A percentile compares a stretch with the other conserved stretches of the same genome.
Conservation (phyloP, 1,284 basidiomycete species). For the Peniophora sp. region DNA sequence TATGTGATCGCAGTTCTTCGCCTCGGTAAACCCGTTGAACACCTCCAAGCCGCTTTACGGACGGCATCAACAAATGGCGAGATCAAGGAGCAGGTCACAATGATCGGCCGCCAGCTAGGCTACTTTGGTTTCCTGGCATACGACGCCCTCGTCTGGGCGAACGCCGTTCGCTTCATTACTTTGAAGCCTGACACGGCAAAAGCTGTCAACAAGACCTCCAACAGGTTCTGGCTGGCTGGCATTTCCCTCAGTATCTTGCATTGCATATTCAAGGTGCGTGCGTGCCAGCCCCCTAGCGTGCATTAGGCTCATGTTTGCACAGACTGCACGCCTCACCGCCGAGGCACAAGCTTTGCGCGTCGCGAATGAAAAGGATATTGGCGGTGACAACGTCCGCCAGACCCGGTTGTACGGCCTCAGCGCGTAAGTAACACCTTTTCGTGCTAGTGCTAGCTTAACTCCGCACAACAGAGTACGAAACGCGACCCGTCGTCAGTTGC, state of each 20-base stretch:
- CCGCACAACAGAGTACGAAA: slow-evolving; percentile 52
- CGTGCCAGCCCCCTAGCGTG: background rate
- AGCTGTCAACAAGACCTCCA: slow-evolving; percentile 65
- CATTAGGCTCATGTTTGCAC: background rate
- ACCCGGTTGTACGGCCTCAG: slow-evolving; percentile 50
- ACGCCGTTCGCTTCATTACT: slow-evolving; percentile 63
- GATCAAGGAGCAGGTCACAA: slow-evolving; percentile 71
- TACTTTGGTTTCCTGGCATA: slow-evolving; percentile 88
- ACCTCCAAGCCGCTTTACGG: slow-evolving; percentile 86
- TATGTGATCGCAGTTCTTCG: slow-evolving; percentile 63
- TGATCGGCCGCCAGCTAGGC: slow-evolving; percentile 79
- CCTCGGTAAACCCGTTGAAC: slow-evolving; percentile 90
- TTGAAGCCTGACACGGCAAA: slow-evolving; percentile 60
- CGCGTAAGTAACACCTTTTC: slow-evolving; percentile 33
- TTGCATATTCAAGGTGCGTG: slow-evolving; percentile 57
- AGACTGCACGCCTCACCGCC: slow-evolving; percentile 54
- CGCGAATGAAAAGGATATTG: slow-evolving; percentile 55
- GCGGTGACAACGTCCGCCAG: slow-evolving; percentile 61
- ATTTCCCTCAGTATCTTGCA: slow-evolving; percentile 73
- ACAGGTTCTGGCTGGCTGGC: slow-evolving; percentile 88
- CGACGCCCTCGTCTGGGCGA: slow-evolving; percentile 80
- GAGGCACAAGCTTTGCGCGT: slow-evolving; percentile 46
- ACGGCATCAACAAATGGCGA: slow-evolving; percentile 55
- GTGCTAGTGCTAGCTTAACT: slow-evolving; percentile 4
- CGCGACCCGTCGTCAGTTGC: slow-evolving; percentile 68